phyloP scores from a whole-genome alignment of 345 rosid genomes.

The Eucalyptus victrix region DNA sequence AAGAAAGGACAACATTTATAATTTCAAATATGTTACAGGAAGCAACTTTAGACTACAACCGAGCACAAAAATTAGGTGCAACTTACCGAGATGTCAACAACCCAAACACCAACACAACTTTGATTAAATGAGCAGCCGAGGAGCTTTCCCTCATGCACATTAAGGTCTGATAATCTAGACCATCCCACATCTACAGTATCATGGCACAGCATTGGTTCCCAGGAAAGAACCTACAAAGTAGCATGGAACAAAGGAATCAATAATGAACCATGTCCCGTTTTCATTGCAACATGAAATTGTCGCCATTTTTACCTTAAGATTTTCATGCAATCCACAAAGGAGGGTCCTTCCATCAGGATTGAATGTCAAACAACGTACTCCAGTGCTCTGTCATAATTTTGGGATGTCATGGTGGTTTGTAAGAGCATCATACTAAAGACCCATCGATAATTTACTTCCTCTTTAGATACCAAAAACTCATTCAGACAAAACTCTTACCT shows the following conservation, averaged over 20 bases:
- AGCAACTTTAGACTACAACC: neutral
- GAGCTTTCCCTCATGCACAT: constrained; percentile 95
- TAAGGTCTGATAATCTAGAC: constrained; percentile 93
- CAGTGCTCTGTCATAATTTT: constrained; percentile 36
- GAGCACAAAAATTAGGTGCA: neutral
- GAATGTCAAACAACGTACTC: constrained; percentile 90
- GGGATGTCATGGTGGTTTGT: neutral
- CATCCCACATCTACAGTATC: constrained; percentile 97
- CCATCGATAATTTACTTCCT: neutral
- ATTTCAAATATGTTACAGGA: neutral
- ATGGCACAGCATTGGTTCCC: constrained; percentile 95
- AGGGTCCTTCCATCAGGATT: constrained; percentile 93
- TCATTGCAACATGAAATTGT: neutral
- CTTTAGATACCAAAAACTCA: neutral
- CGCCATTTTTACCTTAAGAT: constrained; percentile 46
- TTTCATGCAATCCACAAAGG: constrained; percentile 94
- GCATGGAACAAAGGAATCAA: constrained; percentile 1
- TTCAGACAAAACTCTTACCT: constrained; percentile 38
- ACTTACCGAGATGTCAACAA: constrained; percentile 89
- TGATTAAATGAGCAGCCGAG: constrained; percentile 98
- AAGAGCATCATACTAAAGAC: neutral
- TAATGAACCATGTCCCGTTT: neutral
- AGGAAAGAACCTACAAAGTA: constrained; percentile 65
- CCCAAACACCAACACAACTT: constrained; percentile 99
- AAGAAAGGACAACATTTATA: neutral